phyloP scores from a whole-genome alignment of 192 early-diverging fungal genomes.

The Coemansia sp. region DNA sequence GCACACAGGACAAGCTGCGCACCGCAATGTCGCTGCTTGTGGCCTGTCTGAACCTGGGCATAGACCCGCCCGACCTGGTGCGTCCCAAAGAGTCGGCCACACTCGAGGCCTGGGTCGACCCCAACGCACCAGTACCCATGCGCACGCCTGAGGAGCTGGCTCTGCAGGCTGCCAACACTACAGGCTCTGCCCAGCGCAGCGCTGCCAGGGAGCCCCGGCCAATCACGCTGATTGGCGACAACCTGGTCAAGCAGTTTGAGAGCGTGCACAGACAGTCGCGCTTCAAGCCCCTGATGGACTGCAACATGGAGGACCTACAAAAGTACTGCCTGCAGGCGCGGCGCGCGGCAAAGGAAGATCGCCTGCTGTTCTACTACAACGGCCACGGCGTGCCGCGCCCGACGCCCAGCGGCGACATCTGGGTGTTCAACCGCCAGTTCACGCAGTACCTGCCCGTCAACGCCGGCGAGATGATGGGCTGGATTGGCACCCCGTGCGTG shows the following conservation, averaged over 20 bases:
- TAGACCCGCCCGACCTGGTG: conserved; percentile 89
- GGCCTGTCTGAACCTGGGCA: conserved; percentile 94
- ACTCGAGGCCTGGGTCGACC: conserved; percentile 95
- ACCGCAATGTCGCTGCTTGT: conserved; percentile 84
- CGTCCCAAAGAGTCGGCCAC: conserved; percentile 85
- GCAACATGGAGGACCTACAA: conserved; percentile 89
- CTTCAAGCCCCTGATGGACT: conserved; percentile 83
- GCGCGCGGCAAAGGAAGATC: conserved; percentile 85
- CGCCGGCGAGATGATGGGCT: conserved; percentile 85
- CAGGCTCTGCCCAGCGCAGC: conserved; percentile 7
- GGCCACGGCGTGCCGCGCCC: conserved; percentile 98
- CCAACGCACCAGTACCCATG: conserved; percentile 56
- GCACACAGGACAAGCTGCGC: conserved; percentile 66
- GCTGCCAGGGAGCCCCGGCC: conserved; percentile 17
- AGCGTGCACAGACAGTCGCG: conserved; percentile 78
- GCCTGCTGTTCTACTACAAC: conserved; percentile 97
- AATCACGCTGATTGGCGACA: conserved; percentile 68
- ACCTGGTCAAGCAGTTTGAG: conserved; percentile 92
- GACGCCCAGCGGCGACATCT: conserved; percentile 91
- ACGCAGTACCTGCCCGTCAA: conserved; percentile 98
- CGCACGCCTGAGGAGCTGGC: conserved; percentile 67
- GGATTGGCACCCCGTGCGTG: conserved; percentile 92
- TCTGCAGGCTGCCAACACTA: conserved; percentile 54
- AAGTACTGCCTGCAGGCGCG: conserved; percentile 81
- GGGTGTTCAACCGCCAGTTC: conserved; percentile 98